Conservation (phyloP, 2,329 filamentous ascomycete species). For the Alternaria novae-zelandiae region DNA sequence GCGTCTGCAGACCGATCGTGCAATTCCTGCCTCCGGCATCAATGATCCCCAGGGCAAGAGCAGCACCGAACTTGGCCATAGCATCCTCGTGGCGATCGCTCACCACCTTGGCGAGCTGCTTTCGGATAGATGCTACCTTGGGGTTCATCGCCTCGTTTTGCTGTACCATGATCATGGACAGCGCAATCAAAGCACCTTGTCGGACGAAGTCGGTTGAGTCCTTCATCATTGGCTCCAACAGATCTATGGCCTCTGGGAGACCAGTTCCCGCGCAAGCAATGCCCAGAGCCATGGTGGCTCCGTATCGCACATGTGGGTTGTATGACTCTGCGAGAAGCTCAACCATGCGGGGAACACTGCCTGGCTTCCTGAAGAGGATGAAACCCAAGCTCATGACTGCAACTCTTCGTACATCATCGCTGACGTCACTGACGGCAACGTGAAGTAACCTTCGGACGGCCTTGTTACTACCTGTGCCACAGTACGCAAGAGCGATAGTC, state of each 20-base stretch:
- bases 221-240: conserved; percentile 99
- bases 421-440: conserved; percentile 96
- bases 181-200: conserved; percentile 90
- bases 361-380: conserved; percentile 96
- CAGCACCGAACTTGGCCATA: conserved; percentile 98
- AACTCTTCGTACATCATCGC: conserved; percentile 93
- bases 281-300: conserved; percentile 96
- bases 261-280: conserved; percentile 98
- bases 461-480: conserved; percentile 97
- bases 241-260: conserved; percentile 92
- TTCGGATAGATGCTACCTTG: conserved; percentile 88
- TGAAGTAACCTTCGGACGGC: conserved; percentile 95
- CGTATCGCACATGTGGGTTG: conserved; percentile 97
- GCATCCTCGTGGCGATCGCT: conserved; percentile 96
- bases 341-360: conserved; percentile 97
- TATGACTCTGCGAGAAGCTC: conserved; percentile 98
- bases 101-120: conserved; percentile 92
- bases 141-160: conserved; percentile 99
- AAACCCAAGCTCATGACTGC: conserved; percentile 98
- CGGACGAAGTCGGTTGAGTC: conserved; percentile 98
- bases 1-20: conserved; percentile 96
- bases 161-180: conserved; percentile 99
- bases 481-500: conserved; percentile 97
- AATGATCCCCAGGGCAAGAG: conserved; percentile 93
- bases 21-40: conserved; percentile 98